Evolutionary conservation across 768 basidiomycete genomes (phyloP).

Genomic region (Kwoniella europaea): DNA sequence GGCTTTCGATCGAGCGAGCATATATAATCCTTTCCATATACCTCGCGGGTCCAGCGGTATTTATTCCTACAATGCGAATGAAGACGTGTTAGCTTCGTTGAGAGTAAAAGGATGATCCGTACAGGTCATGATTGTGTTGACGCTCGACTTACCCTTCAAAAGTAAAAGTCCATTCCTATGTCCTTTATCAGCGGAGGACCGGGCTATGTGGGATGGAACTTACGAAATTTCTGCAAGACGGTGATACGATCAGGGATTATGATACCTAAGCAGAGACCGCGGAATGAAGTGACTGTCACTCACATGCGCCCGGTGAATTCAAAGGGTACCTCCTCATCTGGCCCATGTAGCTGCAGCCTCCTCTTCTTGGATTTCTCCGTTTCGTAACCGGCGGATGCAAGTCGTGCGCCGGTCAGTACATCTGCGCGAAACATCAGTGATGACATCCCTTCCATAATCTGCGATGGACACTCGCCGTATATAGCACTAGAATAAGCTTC

Average conservation of each 20-base stretch:
- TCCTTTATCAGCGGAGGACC: not conserved
- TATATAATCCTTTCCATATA: slow-evolving; percentile 51
- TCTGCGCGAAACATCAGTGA: slow-evolving; percentile 29
- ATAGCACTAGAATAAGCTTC: slow-evolving; percentile 43
- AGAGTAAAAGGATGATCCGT: not conserved
- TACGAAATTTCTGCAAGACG: slow-evolving; percentile 16
- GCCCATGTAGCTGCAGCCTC: slow-evolving; percentile 53
- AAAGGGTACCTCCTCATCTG: slow-evolving; percentile 52
- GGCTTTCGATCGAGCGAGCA: slow-evolving; percentile 55
- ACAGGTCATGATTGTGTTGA: too few species aligned
- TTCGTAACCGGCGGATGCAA: slow-evolving; percentile 43
- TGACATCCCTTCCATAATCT: not conserved
- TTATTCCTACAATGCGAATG: slow-evolving; percentile 38
- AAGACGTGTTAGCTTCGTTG: not conserved
- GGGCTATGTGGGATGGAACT: not conserved
- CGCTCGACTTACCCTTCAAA: slow-evolving; percentile 46
- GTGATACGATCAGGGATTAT: not conserved
- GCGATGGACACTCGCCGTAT: slow-evolving; percentile 37
- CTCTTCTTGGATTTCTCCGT: slow-evolving; percentile 46
- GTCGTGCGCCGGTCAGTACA: slow-evolving; percentile 44
- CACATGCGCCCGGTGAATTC: slow-evolving; percentile 53
- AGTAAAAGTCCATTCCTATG: slow-evolving; percentile 55
- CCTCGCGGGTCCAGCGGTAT: slow-evolving; percentile 46
- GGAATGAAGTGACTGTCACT: slow-evolving; percentile 16
- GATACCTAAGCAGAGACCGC: too few species aligned